These are phyloP conservation scores for Aspergillus cavernicola DNA, from an alignment of 495 filamentous ascomycete genomes.

Conservation along the genomic window DNA sequence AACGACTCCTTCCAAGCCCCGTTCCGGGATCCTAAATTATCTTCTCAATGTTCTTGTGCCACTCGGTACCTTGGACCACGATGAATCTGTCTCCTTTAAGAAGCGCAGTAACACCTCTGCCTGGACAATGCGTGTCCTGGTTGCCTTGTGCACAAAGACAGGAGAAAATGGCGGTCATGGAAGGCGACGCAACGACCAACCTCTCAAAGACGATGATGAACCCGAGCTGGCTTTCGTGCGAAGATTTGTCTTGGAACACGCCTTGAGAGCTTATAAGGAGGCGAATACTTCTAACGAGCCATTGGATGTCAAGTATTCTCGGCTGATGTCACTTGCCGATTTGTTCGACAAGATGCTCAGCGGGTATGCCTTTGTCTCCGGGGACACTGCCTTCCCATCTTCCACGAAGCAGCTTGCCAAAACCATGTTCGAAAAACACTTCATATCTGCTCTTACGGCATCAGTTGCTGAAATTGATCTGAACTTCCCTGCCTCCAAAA, in stretches of 20 bases:
- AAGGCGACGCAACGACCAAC: conserved; percentile 40
- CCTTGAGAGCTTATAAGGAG: conserved; percentile 87
- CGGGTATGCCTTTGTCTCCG: conserved; percentile 60
- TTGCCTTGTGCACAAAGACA: conserved; percentile 83
- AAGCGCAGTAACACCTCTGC: conserved; percentile 80
- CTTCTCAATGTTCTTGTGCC: conserved; percentile 83
- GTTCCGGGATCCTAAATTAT: conserved; percentile 90
- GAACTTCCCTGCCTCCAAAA: conserved; percentile 87
- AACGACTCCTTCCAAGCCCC: conserved; percentile 87
- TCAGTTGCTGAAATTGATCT: conserved; percentile 95
- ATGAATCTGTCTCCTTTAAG: conserved; percentile 69
- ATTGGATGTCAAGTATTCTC: conserved; percentile 81
- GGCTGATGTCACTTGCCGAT: conserved; percentile 80
- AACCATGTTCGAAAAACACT: conserved; percentile 98
- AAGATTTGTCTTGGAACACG: conserved; percentile 90
- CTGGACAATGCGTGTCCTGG: conserved; percentile 80
- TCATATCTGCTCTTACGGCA: conserved; percentile 79
- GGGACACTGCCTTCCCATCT: conserved; percentile 43
- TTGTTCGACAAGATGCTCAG: conserved; percentile 90
- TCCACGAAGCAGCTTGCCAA: conserved; percentile 71
- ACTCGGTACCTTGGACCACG: conserved; percentile 66
- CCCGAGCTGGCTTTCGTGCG: conserved; percentile 87
- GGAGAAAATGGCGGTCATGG: conserved; percentile 56
- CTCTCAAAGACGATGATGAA: conserved; percentile 69
- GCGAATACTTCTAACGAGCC: conserved; percentile 73